phyloP scores from a whole-genome alignment of 1,284 basidiomycete species.

The Laetiporus sulphureus region DNA sequence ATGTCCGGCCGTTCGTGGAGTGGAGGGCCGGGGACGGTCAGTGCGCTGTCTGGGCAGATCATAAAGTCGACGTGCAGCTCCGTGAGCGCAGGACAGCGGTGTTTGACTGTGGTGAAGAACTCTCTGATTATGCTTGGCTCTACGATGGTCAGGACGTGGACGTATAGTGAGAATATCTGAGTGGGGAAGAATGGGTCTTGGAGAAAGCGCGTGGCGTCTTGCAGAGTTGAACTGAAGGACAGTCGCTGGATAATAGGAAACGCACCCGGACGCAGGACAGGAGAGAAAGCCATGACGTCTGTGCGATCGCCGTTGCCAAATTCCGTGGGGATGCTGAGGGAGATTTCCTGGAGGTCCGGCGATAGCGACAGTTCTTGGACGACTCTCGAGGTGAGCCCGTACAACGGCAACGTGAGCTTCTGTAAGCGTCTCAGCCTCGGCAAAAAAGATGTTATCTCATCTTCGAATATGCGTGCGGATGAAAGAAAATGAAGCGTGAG shows the following conservation, averaged over 20 bases:
- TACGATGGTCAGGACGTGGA: slow-evolving; percentile 42
- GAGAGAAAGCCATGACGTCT: slow-evolving; percentile 38
- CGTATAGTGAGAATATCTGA: slow-evolving; percentile 40
- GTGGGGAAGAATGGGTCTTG: slow-evolving; percentile 13
- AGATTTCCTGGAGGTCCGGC: slow-evolving; percentile 36
- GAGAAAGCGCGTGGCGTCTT: slow-evolving; percentile 21
- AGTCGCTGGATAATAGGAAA: slow-evolving; percentile 49
- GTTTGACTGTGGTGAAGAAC: slow-evolving; percentile 36
- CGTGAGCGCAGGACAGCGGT: slow-evolving; percentile 35
- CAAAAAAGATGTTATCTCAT: slow-evolving; percentile 31
- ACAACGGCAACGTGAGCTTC: slow-evolving; percentile 43
- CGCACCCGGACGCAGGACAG: slow-evolving; percentile 35
- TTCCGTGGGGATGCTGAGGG: slow-evolving; percentile 36
- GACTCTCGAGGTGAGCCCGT: slow-evolving; percentile 38
- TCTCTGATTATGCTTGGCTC: slow-evolving; percentile 32
- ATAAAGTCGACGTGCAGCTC: slow-evolving; percentile 25
- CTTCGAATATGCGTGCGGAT: slow-evolving; percentile 29
- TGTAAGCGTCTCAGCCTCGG: slow-evolving; percentile 35
- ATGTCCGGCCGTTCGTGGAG: slow-evolving; percentile 32
- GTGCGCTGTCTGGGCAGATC: slow-evolving; percentile 16
- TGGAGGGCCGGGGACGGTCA: slow-evolving; percentile 16
- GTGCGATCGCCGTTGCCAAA: slow-evolving; percentile 34
- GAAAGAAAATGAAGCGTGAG: slow-evolving; percentile 34
- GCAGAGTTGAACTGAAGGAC: slow-evolving; percentile 37
- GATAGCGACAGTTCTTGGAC: slow-evolving; percentile 39